Conservation (phyloP, 2,329 filamentous ascomycete genomes). For the Trichothecium sympodiale region DNA sequence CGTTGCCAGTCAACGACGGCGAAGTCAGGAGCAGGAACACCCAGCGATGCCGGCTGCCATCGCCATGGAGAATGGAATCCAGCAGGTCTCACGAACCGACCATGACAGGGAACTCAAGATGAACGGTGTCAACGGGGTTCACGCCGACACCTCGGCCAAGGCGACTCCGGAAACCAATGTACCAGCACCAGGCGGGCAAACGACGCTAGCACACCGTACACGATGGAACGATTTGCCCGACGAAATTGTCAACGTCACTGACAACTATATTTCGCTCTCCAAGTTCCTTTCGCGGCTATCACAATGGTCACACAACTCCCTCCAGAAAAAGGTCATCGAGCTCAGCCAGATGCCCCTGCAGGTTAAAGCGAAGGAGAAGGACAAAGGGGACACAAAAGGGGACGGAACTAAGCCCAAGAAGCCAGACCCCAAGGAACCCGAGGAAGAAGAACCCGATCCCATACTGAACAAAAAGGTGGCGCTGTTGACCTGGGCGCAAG, state of each 20-base stretch:
- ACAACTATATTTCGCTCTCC: constrained; percentile 66
- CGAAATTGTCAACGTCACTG: constrained; percentile 59
- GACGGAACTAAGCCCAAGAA: constrained; percentile 18
- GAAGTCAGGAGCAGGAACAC: background rate
- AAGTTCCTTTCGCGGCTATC: constrained; percentile 67
- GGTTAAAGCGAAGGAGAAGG: constrained; percentile 22
- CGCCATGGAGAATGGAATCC: constrained; percentile 44
- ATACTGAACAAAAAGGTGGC: constrained; percentile 67
- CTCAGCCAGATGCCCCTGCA: constrained; percentile 58
- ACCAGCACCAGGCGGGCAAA: constrained; percentile 7
- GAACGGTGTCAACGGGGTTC: constrained; percentile 33
- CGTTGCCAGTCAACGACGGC: too few relatives aligned
- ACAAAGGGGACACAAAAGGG: constrained; percentile 47
- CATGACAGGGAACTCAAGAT: constrained; percentile 37
- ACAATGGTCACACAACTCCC: constrained; percentile 71
- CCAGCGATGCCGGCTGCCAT: constrained; percentile 38
- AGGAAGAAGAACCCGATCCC: constrained; percentile 48
- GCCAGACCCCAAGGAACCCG: constrained; percentile 16
- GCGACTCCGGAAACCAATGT: constrained; percentile 22
- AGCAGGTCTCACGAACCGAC: constrained; percentile 42
- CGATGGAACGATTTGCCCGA: constrained; percentile 49
- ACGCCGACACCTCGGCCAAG: constrained; percentile 11
- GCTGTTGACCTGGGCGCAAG: constrained; percentile 68
- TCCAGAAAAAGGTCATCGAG: constrained; percentile 58
- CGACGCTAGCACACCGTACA: constrained; percentile 12